A percentile compares a stretch with the other conserved stretches of the same genome.
Evolutionary conservation across 768 basidiomycete species (phyloP).

Genomic region (Clathrus columnatus): DNA sequence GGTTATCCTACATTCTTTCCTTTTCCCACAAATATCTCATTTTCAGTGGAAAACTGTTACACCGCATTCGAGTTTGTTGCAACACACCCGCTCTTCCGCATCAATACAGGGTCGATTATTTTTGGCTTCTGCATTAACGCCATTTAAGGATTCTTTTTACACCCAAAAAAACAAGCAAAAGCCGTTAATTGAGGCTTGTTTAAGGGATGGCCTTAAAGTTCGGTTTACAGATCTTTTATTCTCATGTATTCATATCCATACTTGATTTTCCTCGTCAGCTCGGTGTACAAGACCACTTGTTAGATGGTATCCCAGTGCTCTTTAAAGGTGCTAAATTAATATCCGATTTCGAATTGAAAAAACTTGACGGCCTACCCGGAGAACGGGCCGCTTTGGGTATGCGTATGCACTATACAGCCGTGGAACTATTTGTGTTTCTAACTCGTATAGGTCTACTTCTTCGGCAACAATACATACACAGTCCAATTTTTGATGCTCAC

Average conservation of each 20-base stretch:
- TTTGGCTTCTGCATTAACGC: constrained; percentile 68
- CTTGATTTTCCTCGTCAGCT: constrained; percentile 24
- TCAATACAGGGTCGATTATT: constrained; percentile 54
- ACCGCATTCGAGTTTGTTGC: constrained; percentile 39
- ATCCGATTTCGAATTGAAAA: constrained; percentile 25
- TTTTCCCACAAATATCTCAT: constrained; percentile 5
- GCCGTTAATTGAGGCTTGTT: constrained; percentile 54
- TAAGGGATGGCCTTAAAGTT: constrained; percentile 76
- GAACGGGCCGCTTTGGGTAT: constrained; percentile 54
- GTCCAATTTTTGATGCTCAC: constrained; percentile 46
- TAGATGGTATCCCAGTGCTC: constrained; percentile 65
- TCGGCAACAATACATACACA: constrained; percentile 59
- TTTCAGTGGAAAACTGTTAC: constrained; percentile 24
- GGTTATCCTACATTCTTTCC: constrained; percentile 43
- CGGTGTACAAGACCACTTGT: constrained; percentile 65
- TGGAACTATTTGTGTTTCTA: constrained; percentile 1
- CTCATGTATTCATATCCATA: not conserved
- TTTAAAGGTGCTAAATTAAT: constrained; percentile 48
- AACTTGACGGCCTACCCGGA: constrained; percentile 28
- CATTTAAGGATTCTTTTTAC: constrained; percentile 54
- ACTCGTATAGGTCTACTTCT: constrained; percentile 49
- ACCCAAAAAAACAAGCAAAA: constrained; percentile 57
- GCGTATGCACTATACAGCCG: constrained; percentile 15
- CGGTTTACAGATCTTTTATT: not conserved
- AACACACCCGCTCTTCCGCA: constrained; percentile 28